phyloP scores from a whole-genome alignment of 2,329 filamentous ascomycete species.

The Penicillium thymicola region DNA sequence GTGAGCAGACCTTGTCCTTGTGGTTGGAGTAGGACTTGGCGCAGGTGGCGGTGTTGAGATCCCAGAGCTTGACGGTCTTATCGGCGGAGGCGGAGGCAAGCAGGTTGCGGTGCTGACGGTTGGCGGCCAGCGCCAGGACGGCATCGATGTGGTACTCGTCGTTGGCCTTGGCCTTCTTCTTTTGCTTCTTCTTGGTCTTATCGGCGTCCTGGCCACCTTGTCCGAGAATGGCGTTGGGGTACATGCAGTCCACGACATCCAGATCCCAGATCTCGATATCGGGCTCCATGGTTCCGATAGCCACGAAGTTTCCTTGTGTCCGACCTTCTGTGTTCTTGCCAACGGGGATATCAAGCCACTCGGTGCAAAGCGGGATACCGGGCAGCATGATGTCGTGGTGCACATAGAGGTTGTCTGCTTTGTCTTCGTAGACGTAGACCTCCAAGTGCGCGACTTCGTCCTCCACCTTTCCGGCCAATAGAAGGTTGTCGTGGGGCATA shows the following conservation, averaged over 20 bases:
- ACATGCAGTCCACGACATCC: slow-evolving; percentile 95
- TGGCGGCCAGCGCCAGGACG: slow-evolving; percentile 84
- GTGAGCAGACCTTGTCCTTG: slow-evolving; percentile 94
- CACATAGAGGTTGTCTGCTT: slow-evolving; percentile 93
- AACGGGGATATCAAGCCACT: slow-evolving; percentile 94
- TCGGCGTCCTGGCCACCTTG: slow-evolving; percentile 55
- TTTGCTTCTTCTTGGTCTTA: slow-evolving; percentile 68
- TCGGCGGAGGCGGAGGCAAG: slow-evolving; percentile 94
- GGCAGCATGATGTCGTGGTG: slow-evolving; percentile 99
- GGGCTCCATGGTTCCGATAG: slow-evolving; percentile 93
- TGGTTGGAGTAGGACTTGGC: slow-evolving; percentile 95
- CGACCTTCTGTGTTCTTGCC: slow-evolving; percentile 65
- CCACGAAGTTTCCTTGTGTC: slow-evolving; percentile 81
- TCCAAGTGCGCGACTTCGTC: slow-evolving; percentile 96
- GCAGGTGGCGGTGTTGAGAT: slow-evolving; percentile 84
- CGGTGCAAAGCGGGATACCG: slow-evolving; percentile 88
- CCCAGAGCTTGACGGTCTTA: slow-evolving; percentile 97
- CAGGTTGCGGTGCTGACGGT: slow-evolving; percentile 89
- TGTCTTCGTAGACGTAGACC: slow-evolving; percentile 96
- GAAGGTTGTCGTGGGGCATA: slow-evolving; percentile 84
- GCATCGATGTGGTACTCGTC: slow-evolving; percentile 92
- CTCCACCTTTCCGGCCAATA: slow-evolving; percentile 90
- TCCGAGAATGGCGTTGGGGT: slow-evolving; percentile 92
- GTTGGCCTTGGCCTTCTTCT: slow-evolving; percentile 86
- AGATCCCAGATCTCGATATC: slow-evolving; percentile 99